Evolutionary conservation across 192 early-diverging fungal genomes (phyloP).

Genomic region (Entomortierella beljakovae): DNA sequence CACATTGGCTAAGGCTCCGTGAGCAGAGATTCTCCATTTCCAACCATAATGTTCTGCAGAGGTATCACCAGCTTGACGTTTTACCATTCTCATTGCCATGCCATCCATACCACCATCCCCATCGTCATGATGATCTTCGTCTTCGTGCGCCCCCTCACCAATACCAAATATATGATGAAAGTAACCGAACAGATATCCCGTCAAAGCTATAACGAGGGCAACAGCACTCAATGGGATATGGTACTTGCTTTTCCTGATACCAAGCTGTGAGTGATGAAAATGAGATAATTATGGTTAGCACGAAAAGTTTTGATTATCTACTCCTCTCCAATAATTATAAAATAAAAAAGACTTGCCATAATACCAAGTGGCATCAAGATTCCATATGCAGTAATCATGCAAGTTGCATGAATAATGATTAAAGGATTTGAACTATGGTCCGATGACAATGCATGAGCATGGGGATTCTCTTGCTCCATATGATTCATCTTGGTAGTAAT

Average conservation of each 20-base stretch:
- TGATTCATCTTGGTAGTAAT: conserved; percentile 45
- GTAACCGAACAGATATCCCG: conserved; percentile 47
- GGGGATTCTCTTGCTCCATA: conserved; percentile 36
- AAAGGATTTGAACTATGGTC: conserved; percentile 50
- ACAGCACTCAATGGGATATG: conserved; percentile 35
- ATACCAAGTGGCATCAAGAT: conserved; percentile 54
- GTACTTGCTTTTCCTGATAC: conserved; percentile 39
- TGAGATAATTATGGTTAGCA: not conserved
- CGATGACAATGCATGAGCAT: conserved; percentile 21
- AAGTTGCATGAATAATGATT: conserved; percentile 58
- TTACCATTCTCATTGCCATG: conserved; percentile 28
- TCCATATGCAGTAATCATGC: conserved; percentile 56
- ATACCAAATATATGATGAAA: conserved; percentile 43
- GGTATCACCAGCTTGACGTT: conserved; percentile 29
- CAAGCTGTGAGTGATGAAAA: conserved; percentile 27
- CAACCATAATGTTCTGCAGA: conserved; percentile 47
- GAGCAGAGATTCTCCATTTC: conserved; percentile 35
- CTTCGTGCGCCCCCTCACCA: conserved; percentile 15
- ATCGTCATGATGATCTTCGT: conserved; percentile 11
- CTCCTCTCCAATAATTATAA: not conserved
- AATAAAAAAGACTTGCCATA: conserved; percentile 33
- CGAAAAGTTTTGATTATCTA: conserved; percentile 9
- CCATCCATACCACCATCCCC: conserved; percentile 1
- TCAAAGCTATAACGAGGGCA: conserved; percentile 25
- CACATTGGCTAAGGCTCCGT: conserved; percentile 38